Base-by-base conservation (phyloP, 177 flowering plant genomes). In the Vitis hybrid region DNA sequence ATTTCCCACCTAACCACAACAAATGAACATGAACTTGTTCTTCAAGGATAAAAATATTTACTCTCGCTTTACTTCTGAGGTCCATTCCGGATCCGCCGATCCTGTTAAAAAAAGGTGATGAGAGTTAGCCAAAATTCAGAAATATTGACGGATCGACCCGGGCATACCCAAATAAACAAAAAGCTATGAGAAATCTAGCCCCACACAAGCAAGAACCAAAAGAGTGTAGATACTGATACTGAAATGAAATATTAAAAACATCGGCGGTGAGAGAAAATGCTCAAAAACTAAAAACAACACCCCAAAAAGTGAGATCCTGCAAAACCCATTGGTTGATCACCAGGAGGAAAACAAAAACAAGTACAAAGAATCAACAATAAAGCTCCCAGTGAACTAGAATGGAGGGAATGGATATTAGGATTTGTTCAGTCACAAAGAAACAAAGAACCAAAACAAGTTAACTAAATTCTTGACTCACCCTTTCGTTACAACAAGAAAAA, bases 31-130 rank as follows among this genome's bases (percentile, higher is more conserved):
- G 66, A 55, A 19, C 2, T 33, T 45, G 10, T 11, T 22, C 58
- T 52, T 8, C 11, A 57, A 53, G 39, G 39, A 60, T 8, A 59
- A 16, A 26, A 15, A 16, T 31, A 55, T 64, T 55, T 72, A 93
- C 98, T 85, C 86, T 91, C 52, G 88, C 97, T 87, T 93, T 93
- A 81, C 97, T 93, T 72, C 97, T 85, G 26, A 93, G 22, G 72
- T 93, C 97, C 84, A 84, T 78, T 1, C 97, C 97, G 45, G 97
- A 91, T 72, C 97, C 98, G 73, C 93, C 97, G 45, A 89, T 78
- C 95, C 94, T 88, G 78, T 70, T 66, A 1, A 50, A 60, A 57
- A 12, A n/a, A 20, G 16, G 26, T 58, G 31, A 14, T 8, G 16
- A 19, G 65, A 61, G 9, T 49, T 13, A 55, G 12, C 39, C 5